Conservation (phyloP, 805 yeast genomes). For the Candida manassasensis region DNA sequence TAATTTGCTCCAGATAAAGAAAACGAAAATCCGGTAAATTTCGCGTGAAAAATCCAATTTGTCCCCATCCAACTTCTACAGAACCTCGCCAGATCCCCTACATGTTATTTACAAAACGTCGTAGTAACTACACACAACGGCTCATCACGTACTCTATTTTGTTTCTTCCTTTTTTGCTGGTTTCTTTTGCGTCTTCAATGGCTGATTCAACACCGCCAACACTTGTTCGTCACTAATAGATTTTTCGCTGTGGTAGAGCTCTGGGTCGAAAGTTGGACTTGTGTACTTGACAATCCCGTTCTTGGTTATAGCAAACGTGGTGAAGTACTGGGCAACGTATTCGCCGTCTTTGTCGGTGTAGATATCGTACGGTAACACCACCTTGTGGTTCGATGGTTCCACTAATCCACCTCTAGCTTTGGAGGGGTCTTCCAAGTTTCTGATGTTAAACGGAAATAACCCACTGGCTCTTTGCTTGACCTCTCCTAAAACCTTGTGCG, state of each 20-base stretch:
- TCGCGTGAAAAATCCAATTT: no score
- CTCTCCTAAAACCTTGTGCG: slow-evolving; percentile 62
- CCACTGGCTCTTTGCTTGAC: slow-evolving; percentile 56
- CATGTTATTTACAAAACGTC: no score
- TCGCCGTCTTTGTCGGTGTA: slow-evolving; percentile 64
- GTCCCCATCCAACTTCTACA: no score
- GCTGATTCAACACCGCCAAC: slow-evolving; percentile 41
- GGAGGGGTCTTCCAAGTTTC: slow-evolving; percentile 62
- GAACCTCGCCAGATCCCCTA: no score
- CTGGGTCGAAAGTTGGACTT: slow-evolving; percentile 46
- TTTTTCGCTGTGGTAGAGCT: slow-evolving; percentile 52
- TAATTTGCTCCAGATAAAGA: no score
- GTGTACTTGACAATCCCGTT: slow-evolving; percentile 66
- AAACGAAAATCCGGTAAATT: no score
- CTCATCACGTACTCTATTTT: no score
- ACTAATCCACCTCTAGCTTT: slow-evolving; percentile 70
- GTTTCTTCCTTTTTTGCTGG: slow-evolving; percentile 31
- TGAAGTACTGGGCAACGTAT: slow-evolving; percentile 64
- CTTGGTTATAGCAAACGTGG: slow-evolving; percentile 72
- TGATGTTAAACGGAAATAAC: slow-evolving; percentile 62
- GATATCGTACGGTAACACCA: slow-evolving; percentile 64
- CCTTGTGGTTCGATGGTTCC: slow-evolving; percentile 66
- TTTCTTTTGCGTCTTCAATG: slow-evolving; percentile 49
- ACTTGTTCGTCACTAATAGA: slow-evolving; percentile 48
- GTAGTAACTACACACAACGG: no score